Evolutionary conservation across 148 eudicot species (phyloP).

Genomic region (Persicaria maculosa): DNA sequence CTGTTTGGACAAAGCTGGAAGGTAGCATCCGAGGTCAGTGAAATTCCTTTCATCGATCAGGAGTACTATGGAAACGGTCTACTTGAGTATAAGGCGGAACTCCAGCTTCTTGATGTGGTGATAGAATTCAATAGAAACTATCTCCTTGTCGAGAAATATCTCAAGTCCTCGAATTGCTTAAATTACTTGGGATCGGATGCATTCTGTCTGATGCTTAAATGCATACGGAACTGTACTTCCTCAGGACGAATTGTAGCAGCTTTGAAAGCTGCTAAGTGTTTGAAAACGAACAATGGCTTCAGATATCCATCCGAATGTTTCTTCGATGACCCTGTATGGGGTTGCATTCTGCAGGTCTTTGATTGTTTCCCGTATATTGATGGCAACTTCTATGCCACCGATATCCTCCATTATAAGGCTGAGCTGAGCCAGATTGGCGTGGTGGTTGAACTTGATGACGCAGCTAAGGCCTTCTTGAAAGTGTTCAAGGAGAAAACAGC

Average conservation of each 20-base stretch:
- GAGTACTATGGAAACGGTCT: constrained; percentile 34
- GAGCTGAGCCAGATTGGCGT: constrained; percentile 40
- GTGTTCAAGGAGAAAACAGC: constrained; percentile 37
- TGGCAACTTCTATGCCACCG: constrained; percentile 28
- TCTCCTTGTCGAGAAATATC: constrained; percentile 27
- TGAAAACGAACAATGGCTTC: constrained; percentile 38
- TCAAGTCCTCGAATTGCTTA: constrained; percentile 29
- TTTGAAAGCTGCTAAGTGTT: constrained; percentile 33
- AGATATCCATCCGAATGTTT: constrained; percentile 38
- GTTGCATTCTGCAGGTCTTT: constrained; percentile 46
- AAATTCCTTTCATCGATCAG: constrained; percentile 40
- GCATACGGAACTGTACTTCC: constrained; percentile 21
- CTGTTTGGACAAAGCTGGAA: constrained; percentile 35
- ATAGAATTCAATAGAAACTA: constrained; percentile 26
- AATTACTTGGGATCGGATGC: constrained; percentile 19
- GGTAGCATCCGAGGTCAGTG: constrained; percentile 35
- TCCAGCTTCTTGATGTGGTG: constrained; percentile 41
- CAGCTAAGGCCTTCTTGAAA: constrained; percentile 29
- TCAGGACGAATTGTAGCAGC: constrained; percentile 22
- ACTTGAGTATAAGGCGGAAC: constrained; percentile 29
- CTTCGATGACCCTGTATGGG: constrained; percentile 41
- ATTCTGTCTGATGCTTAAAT: constrained; percentile 33
- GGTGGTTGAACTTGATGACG: constrained; percentile 36
- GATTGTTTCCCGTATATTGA: constrained; percentile 41
- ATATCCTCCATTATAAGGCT: constrained; percentile 23